Percentiles rank a stretch among this genome's conserved stretches.
phyloP scores from a whole-genome alignment of 352 stramenopile species.

The Pythium aristosporum region DNA sequence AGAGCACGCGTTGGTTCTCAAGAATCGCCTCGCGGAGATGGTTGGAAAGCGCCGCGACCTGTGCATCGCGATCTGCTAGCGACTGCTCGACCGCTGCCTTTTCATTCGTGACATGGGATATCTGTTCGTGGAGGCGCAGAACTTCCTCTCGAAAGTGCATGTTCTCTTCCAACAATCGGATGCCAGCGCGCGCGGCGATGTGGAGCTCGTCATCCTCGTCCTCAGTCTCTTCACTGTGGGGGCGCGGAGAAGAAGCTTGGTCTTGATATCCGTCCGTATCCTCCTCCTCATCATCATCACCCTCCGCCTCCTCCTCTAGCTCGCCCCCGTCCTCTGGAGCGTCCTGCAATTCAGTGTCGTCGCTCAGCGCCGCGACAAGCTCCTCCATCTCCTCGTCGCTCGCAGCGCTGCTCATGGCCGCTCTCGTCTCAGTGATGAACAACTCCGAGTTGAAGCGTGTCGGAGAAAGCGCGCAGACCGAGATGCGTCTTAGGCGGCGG shows the following conservation, averaged over 20 bases:
- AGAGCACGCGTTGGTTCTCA: constrained; percentile 50
- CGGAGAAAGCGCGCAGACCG: background rate
- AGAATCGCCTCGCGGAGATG: constrained; percentile 57
- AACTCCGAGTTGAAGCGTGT: background rate
- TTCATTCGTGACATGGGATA: constrained; percentile 35
- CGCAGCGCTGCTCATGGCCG: constrained; percentile 10
- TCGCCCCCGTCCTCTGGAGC: background rate
- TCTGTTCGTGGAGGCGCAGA: constrained; percentile 43
- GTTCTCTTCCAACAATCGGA: constrained; percentile 71
- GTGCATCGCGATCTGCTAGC: constrained; percentile 42
- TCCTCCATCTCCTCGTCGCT: constrained; percentile 26
- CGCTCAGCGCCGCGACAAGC: constrained; percentile 17
- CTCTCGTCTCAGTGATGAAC: background rate
- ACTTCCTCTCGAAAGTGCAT: constrained; percentile 63
- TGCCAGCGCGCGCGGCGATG: constrained; percentile 60
- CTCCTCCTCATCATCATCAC: background rate
- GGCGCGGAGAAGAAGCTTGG: background rate
- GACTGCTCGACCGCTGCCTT: constrained; percentile 36
- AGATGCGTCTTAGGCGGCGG: background rate
- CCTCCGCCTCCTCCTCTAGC: background rate
- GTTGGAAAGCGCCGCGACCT: constrained; percentile 36
- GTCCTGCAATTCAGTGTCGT: constrained; percentile 8
- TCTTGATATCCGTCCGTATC: background rate
- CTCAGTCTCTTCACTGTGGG: constrained; percentile 23
- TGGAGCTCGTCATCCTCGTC: constrained; percentile 47